Percentiles rank a stretch among this genome's conserved stretches.
Conservation (phyloP, 768 basidiomycete genomes). For the Leccinum rimulosum region DNA sequence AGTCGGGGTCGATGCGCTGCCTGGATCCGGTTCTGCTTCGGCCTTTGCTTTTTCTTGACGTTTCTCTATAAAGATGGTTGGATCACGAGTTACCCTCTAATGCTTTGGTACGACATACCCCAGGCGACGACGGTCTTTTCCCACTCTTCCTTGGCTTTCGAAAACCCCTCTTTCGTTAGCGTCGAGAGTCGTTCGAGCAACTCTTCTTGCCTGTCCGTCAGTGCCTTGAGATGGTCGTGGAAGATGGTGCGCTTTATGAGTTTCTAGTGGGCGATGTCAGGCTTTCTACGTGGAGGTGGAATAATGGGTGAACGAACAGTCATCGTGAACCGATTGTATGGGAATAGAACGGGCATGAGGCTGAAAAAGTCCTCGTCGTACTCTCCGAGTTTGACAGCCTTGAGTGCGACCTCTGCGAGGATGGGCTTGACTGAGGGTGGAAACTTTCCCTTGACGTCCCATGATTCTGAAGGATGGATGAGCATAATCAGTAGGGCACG, state of each 20-base stretch:
- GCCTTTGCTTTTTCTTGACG: slow-evolving; percentile 55
- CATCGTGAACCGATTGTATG: slow-evolving; percentile 96
- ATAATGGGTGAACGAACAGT: slow-evolving; percentile 46
- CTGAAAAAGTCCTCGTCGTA: slow-evolving; percentile 93
- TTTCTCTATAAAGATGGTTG: slow-evolving; percentile 6
- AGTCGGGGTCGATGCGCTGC: slow-evolving; percentile 31
- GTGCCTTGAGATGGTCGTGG: slow-evolving; percentile 62
- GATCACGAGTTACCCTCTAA: neutral
- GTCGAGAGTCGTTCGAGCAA: slow-evolving; percentile 60
- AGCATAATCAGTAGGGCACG: neutral
- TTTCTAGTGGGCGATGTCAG: slow-evolving; percentile 54
- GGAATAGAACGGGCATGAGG: slow-evolving; percentile 82
- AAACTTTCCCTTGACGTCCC: slow-evolving; percentile 86
- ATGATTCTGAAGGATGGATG: slow-evolving; percentile 52
- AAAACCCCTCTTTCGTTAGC: slow-evolving; percentile 63
- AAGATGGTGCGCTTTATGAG: slow-evolving; percentile 90
- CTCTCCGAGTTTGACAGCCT: slow-evolving; percentile 80
- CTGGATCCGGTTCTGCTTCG: slow-evolving; percentile 27
- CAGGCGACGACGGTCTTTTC: slow-evolving; percentile 66
- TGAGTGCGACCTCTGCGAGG: slow-evolving; percentile 66
- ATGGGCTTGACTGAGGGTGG: slow-evolving; percentile 75
- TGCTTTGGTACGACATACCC: slow-evolving; percentile 45
- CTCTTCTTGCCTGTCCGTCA: slow-evolving; percentile 66
- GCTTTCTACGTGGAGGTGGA: neutral
- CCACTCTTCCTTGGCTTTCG: slow-evolving; percentile 73